Evolutionary conservation across 192 early-diverging fungal species (phyloP).

Genomic region (Entomortierella beljakovae): DNA sequence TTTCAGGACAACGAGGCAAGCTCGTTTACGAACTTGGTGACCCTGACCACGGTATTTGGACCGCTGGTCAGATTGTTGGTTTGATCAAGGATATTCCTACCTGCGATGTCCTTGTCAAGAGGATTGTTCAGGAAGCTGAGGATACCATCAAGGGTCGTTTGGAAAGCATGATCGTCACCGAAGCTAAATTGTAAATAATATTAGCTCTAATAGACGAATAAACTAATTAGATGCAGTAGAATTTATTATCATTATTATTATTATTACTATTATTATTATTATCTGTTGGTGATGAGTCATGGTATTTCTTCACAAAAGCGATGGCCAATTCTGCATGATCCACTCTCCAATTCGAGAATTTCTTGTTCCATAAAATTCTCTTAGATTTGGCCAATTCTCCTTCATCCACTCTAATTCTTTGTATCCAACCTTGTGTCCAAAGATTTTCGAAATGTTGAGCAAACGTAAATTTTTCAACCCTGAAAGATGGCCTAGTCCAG

Average conservation of each 20-base stretch:
- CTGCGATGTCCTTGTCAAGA: conserved; percentile 69
- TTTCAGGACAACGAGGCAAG: conserved; percentile 70
- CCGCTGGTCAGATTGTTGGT: conserved; percentile 77
- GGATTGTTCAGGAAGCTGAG: conserved; percentile 69
- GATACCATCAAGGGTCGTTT: conserved; percentile 50
- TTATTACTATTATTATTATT: no score
- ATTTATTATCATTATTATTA: background rate
- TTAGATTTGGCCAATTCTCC: conserved; percentile 4
- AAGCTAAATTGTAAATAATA: conserved; percentile 37
- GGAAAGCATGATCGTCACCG: conserved; percentile 27
- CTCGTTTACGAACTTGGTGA: conserved; percentile 68
- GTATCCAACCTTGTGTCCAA: background rate
- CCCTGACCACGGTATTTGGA: conserved; percentile 69
- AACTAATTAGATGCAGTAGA: background rate
- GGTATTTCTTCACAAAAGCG: no score
- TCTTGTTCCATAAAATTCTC: conserved; percentile 1
- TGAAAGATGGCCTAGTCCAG: conserved; percentile 2
- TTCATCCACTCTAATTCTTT: conserved; percentile 16
- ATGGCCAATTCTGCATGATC: background rate
- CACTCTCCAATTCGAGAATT: background rate
- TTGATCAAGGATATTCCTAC: conserved; percentile 85
- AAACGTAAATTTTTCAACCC: background rate
- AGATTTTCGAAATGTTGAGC: conserved; percentile 7
- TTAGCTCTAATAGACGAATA: background rate
- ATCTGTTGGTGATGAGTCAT: no score